phyloP scores from a whole-genome alignment of 179 eudicot genomes.

The Silene coronaria region DNA sequence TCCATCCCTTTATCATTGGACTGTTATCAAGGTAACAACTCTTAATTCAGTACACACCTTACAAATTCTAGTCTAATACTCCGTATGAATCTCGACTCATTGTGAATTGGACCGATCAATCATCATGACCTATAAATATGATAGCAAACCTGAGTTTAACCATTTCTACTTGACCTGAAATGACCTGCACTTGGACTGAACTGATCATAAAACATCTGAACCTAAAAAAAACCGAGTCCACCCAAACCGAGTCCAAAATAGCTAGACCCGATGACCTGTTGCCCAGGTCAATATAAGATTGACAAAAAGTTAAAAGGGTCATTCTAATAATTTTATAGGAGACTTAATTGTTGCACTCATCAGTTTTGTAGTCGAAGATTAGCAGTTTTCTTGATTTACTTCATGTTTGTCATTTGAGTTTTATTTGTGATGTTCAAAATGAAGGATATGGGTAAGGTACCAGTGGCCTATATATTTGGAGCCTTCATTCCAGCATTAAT shows the following conservation, averaged over 20 bases:
- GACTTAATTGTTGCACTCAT: not conserved
- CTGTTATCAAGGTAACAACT: conserved; percentile 42
- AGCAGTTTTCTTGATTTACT: not conserved
- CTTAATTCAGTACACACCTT: not conserved
- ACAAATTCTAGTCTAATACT: not conserved
- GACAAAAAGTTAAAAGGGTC: too few relatives aligned
- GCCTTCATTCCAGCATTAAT: conserved; percentile 59
- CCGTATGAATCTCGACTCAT: too few relatives aligned
- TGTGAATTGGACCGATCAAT: too few relatives aligned
- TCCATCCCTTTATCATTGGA: conserved; percentile 47
- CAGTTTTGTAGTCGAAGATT: too few relatives aligned
- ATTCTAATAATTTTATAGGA: not conserved
- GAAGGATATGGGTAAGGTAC: conserved; percentile 56
- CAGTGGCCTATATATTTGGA: conserved; percentile 42
- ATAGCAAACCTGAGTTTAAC: too few relatives aligned
- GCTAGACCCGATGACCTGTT: too few relatives aligned
- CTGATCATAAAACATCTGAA: not conserved
- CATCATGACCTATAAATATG: too few relatives aligned
- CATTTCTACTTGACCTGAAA: too few relatives aligned
- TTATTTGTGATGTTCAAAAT: conserved; percentile 13
- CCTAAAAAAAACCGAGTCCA: too few relatives aligned
- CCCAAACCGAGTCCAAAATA: too few relatives aligned
- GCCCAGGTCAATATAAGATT: too few relatives aligned
- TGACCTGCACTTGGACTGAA: not conserved
- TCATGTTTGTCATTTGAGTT: not conserved